These are phyloP conservation scores for Houttuynia cordata DNA, from an alignment of 164 flowering plant species.

Conservation along the genomic window DNA sequence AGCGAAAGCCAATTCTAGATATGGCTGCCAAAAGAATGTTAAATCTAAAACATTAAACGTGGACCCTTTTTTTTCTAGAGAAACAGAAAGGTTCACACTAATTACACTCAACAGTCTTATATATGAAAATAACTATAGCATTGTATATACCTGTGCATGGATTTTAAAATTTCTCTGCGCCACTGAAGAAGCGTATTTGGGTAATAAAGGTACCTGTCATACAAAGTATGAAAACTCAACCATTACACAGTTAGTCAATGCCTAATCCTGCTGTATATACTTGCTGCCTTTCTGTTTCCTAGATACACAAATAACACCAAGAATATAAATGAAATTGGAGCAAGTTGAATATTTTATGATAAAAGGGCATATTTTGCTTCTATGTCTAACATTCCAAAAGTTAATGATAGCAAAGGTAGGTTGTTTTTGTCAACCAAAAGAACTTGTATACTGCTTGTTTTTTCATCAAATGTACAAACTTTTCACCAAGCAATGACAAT, in stretches of 20 bases:
- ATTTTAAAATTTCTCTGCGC: slow-evolving; percentile 66
- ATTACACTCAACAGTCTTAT: not conserved
- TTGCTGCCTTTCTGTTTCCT: not conserved
- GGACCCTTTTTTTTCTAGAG: not conserved
- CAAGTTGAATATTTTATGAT: not conserved
- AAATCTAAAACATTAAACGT: not conserved
- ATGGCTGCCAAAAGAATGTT: slow-evolving; percentile 34
- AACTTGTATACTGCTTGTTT: too few species aligned
- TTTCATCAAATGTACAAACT: not conserved
- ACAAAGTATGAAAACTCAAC: slow-evolving; percentile 1
- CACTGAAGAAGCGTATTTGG: slow-evolving; percentile 67
- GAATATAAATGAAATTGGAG: not conserved
- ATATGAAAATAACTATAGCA: not conserved
- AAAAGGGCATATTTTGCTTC: not conserved
- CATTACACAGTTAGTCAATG: not conserved
- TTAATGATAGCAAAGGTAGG: too few species aligned
- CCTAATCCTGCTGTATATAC: not conserved
- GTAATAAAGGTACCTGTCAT: slow-evolving; percentile 58
- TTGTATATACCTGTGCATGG: slow-evolving; percentile 47
- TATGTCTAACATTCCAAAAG: not conserved
- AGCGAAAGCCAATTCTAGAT: slow-evolving; percentile 54
- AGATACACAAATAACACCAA: not conserved
- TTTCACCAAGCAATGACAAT: too few species aligned
- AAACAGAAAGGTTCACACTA: not conserved
- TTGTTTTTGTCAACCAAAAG: too few species aligned